Percentiles rank a stretch among this genome's conserved stretches.
Conservation (phyloP, 2,329 filamentous ascomycete genomes). For the Stachybotrys chartarum region DNA sequence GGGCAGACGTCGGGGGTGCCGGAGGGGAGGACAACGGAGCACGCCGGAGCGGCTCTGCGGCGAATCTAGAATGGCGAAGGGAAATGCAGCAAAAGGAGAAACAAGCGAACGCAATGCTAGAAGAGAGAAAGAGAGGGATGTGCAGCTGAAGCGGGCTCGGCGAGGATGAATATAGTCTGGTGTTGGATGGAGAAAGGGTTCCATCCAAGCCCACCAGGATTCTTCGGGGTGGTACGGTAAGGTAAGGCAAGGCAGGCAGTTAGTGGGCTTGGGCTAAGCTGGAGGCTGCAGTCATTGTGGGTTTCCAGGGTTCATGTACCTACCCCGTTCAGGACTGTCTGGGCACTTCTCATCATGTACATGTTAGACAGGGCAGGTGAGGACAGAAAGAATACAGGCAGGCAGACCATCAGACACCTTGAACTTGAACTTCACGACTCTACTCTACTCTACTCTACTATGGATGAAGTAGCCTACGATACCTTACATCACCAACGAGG, state of each 20-base stretch:
- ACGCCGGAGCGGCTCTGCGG: not conserved
- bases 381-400: not conserved
- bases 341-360: too few relatives aligned
- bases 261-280: not conserved
- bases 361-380: not conserved
- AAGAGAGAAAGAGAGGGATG: not conserved
- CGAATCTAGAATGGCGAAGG: not conserved
- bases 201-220: not conserved
- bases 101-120: not conserved
- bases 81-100: not conserved
- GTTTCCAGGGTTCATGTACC: not conserved
- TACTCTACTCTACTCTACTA: too few relatives aligned
- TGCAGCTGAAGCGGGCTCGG: not conserved
- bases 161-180: not conserved
- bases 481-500: too few relatives aligned
- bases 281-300: not conserved
- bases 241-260: not conserved
- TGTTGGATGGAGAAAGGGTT: not conserved
- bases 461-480: too few relatives aligned
- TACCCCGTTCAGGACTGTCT: not conserved
- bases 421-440: too few relatives aligned
- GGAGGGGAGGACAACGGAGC: too few relatives aligned
- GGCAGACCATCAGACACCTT: not conserved
- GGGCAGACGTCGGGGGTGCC: not conserved
- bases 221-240: not conserved